Evolutionary conservation across 306 rosid genomes (phyloP).

Genomic region (Cicer judaicum): DNA sequence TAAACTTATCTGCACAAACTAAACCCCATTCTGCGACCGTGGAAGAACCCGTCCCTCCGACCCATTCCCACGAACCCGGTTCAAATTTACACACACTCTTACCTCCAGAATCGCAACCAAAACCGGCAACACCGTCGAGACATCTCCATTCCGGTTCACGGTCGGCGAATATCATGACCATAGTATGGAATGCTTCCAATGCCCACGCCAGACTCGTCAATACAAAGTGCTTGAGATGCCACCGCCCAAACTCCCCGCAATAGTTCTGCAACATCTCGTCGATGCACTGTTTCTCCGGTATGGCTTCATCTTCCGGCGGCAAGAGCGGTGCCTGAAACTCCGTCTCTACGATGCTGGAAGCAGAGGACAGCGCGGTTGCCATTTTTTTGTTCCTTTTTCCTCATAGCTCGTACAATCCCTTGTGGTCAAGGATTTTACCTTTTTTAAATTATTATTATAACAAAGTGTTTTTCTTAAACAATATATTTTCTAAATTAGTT

Average conservation of each 20-base stretch:
- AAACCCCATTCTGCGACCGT: constrained; percentile 80
- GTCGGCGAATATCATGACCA: constrained; percentile 94
- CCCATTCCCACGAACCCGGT: constrained; percentile 87
- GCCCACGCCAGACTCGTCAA: constrained; percentile 91
- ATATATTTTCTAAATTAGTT: too few species aligned
- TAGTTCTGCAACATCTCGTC: constrained; percentile 76
- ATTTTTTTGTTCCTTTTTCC: background rate
- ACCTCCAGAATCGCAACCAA: constrained; percentile 47
- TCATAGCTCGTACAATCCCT: too few species aligned
- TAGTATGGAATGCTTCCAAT: constrained; percentile 91
- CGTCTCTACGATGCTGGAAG: background rate
- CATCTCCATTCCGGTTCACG: constrained; percentile 74
- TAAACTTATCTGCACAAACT: constrained; percentile 78
- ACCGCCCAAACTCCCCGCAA: constrained; percentile 89
- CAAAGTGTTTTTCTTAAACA: too few species aligned
- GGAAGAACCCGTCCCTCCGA: constrained; percentile 48
- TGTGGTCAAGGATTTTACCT: too few species aligned
- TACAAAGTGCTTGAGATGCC: constrained; percentile 86
- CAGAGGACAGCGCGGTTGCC: background rate
- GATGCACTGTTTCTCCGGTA: constrained; percentile 46
- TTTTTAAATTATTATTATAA: too few species aligned
- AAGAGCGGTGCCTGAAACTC: background rate
- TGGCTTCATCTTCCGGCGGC: background rate
- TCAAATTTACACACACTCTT: constrained; percentile 9
- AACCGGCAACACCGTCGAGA: constrained; percentile 2